Evolutionary conservation across 768 basidiomycete genomes (phyloP).

Genomic region (Boletus coccyginus): DNA sequence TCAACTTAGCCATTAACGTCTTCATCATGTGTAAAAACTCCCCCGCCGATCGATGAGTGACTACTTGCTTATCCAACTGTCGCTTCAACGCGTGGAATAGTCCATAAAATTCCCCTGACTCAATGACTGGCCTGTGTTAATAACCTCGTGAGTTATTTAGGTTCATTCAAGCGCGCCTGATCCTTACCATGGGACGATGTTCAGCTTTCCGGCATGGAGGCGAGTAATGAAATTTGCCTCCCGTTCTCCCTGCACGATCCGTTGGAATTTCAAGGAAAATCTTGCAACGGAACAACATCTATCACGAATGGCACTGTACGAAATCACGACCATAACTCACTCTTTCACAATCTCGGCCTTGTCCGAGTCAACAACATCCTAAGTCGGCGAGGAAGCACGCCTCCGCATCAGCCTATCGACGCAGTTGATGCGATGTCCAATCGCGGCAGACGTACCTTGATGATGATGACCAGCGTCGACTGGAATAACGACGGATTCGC

Average conservation of each 20-base stretch:
- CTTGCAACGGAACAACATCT: constrained; percentile 23
- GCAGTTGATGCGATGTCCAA: neutral
- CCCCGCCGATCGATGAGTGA: constrained; percentile 50
- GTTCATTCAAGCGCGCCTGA: neutral
- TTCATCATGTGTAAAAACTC: constrained; percentile 58
- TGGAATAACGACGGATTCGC: constrained; percentile 58
- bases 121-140: constrained; percentile 48
- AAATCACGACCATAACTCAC: constrained; percentile 31
- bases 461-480: constrained; percentile 58
- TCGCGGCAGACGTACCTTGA: constrained; percentile 42
- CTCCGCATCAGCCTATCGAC: neutral
- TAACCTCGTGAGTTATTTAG: too few species aligned
- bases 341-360: constrained; percentile 56
- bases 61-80: constrained; percentile 44
- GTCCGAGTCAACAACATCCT: constrained; percentile 67
- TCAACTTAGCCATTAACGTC: constrained; percentile 67
- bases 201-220: constrained; percentile 52
- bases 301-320: neutral
- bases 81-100: constrained; percentile 49
- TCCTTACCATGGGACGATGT: constrained; percentile 55
- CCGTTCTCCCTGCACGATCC: constrained; percentile 60
- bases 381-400: neutral
- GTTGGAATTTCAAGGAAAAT: constrained; percentile 55
- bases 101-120: constrained; percentile 57
- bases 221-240: constrained; percentile 60